Conservation (phyloP, 495 filamentous ascomycete species). For the Geopyxis carbonaria region DNA sequence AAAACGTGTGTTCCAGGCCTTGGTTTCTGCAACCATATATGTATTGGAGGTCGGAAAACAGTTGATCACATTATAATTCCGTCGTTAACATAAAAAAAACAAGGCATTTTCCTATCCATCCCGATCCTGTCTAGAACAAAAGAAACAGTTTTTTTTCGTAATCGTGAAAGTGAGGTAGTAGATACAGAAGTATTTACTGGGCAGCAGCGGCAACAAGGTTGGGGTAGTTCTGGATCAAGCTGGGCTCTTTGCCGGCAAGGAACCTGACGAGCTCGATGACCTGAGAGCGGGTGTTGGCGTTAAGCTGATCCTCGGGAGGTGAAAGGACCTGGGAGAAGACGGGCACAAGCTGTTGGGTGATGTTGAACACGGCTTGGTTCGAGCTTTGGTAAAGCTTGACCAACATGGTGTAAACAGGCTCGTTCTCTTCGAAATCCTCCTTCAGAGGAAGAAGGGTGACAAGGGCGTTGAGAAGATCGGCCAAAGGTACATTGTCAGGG, state of each 20-base stretch:
- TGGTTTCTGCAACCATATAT: too few relatives aligned
- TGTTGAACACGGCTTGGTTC: conserved; percentile 51
- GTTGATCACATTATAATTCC: too few relatives aligned
- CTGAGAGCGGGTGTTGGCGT: conserved; percentile 56
- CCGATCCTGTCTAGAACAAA: too few relatives aligned
- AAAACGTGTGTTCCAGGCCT: too few relatives aligned
- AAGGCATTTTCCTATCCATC: too few relatives aligned
- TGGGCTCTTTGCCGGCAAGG: conserved; percentile 36
- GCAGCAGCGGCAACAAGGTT: conserved; percentile 12
- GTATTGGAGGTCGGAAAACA: too few relatives aligned
- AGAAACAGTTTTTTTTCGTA: too few relatives aligned
- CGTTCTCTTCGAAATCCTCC: conserved; percentile 95
- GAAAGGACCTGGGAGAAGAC: conserved; percentile 66
- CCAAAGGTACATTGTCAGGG: conserved; percentile 58
- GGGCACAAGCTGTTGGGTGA: conserved; percentile 62
- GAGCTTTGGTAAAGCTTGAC: conserved; percentile 63
- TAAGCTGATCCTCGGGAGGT: conserved; percentile 67
- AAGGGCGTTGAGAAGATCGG: conserved; percentile 64
- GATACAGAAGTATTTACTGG: not conserved
- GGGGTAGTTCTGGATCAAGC: conserved; percentile 17
- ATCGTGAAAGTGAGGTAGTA: too few relatives aligned
- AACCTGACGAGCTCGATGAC: conserved; percentile 55
- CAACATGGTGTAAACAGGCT: conserved; percentile 74
- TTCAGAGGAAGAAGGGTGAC: conserved; percentile 67
- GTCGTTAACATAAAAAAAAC: too few relatives aligned